Percentiles rank a stretch among this genome's conserved stretches.
Evolutionary conservation across 2,329 filamentous ascomycete species (phyloP).

Genomic region (Balansia obtecta): DNA sequence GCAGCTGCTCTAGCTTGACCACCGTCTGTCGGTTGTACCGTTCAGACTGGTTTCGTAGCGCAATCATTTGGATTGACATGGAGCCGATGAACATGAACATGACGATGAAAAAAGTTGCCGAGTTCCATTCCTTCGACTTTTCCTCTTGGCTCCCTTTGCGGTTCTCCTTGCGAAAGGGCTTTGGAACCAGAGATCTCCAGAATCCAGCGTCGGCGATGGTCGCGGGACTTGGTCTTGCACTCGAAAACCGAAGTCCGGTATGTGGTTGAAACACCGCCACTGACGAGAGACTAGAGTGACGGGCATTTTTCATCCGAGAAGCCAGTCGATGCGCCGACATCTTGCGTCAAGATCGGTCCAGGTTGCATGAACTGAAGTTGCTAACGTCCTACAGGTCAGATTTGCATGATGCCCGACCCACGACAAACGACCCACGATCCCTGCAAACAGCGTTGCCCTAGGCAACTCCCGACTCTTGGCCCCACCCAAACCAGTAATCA

Average conservation of each 20-base stretch:
- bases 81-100: conserved; percentile 84
- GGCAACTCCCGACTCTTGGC: conserved; percentile 25
- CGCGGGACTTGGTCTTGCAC: conserved; percentile 31
- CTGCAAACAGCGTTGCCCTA: conserved; percentile 19
- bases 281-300: neutral
- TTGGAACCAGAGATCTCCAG: conserved; percentile 60
- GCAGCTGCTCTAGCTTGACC: conserved; percentile 61
- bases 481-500: conserved; percentile 6
- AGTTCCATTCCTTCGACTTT: conserved; percentile 56
- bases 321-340: conserved; percentile 9
- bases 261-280: neutral
- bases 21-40: conserved; percentile 66
- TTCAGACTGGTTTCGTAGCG: conserved; percentile 61
- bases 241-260: conserved; percentile 16
- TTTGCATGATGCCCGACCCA: too few species aligned
- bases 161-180: conserved; percentile 41
- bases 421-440: neutral
- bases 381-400: too few species aligned
- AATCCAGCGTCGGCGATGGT: conserved; percentile 45
- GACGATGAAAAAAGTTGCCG: conserved; percentile 69
- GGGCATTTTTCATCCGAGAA: neutral
- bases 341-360: neutral
- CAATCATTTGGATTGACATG: conserved; percentile 88
- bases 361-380: neutral
- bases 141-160: conserved; percentile 27